Conservation (phyloP, 257 asterid genomes). For the Lantana camara region DNA sequence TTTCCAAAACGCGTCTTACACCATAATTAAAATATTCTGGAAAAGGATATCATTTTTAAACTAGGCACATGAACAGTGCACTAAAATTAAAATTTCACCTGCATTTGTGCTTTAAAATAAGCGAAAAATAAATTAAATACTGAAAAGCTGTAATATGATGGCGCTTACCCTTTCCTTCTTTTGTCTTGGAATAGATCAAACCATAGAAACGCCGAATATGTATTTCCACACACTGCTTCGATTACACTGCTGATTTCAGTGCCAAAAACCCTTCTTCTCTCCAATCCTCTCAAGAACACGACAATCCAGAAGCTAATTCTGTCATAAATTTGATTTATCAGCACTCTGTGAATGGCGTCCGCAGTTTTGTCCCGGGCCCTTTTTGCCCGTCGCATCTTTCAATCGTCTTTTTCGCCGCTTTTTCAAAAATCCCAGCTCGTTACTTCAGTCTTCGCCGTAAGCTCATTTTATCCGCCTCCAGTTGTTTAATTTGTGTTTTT, state of each 20-base stretch:
- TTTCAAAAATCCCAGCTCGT: constrained; percentile 39
- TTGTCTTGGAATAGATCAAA: no score
- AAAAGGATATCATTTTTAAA: no score
- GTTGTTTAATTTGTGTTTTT: not conserved
- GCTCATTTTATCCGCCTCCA: constrained; percentile 17
- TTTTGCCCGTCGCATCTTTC: constrained; percentile 58
- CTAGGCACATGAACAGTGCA: no score
- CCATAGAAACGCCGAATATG: no score
- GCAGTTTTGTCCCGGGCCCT: constrained; percentile 60
- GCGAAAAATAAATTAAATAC: no score
- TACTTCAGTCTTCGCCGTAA: constrained; percentile 51
- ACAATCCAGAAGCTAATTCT: not conserved
- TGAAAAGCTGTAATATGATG: no score
- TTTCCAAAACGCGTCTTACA: no score
- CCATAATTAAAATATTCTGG: no score
- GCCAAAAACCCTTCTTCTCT: not conserved
- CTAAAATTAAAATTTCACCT: no score
- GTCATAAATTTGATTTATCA: not conserved
- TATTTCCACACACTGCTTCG: no score
- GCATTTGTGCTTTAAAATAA: no score
- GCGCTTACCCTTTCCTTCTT: no score
- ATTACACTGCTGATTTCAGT: not conserved
- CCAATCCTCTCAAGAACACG: not conserved
- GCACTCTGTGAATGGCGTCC: constrained; percentile 56
- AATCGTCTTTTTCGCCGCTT: constrained; percentile 39